Percentiles rank a stretch among this genome's conserved stretches.
These are phyloP conservation scores for Cercospora brassicicola DNA, from an alignment of 2,329 filamentous ascomycete genomes.

Conservation along the genomic window DNA sequence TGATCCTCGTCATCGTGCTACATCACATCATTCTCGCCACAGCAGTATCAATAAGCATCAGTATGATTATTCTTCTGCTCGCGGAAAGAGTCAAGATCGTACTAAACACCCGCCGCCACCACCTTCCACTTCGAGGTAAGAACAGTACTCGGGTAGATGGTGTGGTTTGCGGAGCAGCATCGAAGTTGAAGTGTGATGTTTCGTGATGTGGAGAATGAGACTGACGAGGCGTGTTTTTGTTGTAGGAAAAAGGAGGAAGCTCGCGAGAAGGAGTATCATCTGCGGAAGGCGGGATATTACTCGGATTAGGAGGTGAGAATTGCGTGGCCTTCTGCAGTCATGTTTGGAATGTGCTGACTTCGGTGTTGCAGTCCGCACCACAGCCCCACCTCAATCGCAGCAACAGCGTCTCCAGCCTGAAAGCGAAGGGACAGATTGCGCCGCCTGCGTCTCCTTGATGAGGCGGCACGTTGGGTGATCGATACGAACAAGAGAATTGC, in stretches of 20 bases:
- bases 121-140: slow-evolving; percentile 27
- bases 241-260: slow-evolving; percentile 22
- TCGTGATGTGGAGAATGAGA: neutral
- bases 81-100: slow-evolving; percentile 8
- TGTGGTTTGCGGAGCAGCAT: slow-evolving; percentile 7
- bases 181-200: neutral
- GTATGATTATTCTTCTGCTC: neutral
- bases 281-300: slow-evolving; percentile 23
- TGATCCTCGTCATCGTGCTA: slow-evolving; percentile 12
- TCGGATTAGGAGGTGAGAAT: slow-evolving; percentile 27
- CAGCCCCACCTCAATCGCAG: slow-evolving; percentile 12
- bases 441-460: neutral
- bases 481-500: neutral
- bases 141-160: slow-evolving; percentile 21
- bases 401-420: slow-evolving; percentile 11
- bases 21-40: slow-evolving; percentile 2
- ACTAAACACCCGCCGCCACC: slow-evolving; percentile 15
- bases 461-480: neutral
- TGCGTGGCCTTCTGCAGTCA: neutral
- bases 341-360: neutral
- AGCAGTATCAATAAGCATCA: neutral
- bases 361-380: neutral
- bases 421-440: neutral
- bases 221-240: neutral
- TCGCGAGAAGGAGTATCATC: slow-evolving; percentile 16